Conservation (phyloP, 306 rosid genomes). For the Purshia tridentata region DNA sequence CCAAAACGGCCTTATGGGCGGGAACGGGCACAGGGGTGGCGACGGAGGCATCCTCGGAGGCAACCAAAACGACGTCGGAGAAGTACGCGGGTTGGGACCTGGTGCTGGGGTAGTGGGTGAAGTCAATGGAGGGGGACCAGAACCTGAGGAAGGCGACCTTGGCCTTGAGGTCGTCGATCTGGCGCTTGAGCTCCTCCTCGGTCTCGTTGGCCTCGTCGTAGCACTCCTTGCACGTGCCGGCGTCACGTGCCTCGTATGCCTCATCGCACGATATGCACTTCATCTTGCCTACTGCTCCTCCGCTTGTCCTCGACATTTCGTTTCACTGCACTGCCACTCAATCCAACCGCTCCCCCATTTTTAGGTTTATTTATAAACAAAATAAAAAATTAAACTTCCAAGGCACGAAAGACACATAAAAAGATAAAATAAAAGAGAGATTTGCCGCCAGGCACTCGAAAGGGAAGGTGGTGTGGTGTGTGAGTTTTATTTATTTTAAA, state of each 20-base stretch:
- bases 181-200: constrained; percentile 65
- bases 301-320: too few relatives aligned
- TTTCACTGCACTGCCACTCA: too few relatives aligned
- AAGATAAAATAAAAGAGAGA: too few relatives aligned
- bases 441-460: too few relatives aligned
- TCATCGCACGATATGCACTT: constrained; percentile 53
- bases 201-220: constrained; percentile 80
- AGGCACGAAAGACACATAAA: too few relatives aligned
- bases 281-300: constrained; percentile 6
- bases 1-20: constrained; percentile 82
- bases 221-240: constrained; percentile 83
- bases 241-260: constrained; percentile 30
- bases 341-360: too few relatives aligned
- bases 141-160: constrained; percentile 63
- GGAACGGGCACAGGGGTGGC: constrained; percentile 42
- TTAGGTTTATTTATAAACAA: too few relatives aligned
- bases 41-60: constrained; percentile 35
- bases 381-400: too few relatives aligned
- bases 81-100: constrained; percentile 27
- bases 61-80: constrained; percentile 57
- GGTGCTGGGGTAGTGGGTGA: constrained; percentile 7
- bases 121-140: constrained; percentile 19
- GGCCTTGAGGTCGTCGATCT: constrained; percentile 74
- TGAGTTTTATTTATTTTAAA: too few relatives aligned
- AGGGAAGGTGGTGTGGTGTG: too few relatives aligned